A percentile compares a stretch with the other conserved stretches of the same genome.
Evolutionary conservation across 306 rosid genomes (phyloP).

Genomic region (Comarum palustre): DNA sequence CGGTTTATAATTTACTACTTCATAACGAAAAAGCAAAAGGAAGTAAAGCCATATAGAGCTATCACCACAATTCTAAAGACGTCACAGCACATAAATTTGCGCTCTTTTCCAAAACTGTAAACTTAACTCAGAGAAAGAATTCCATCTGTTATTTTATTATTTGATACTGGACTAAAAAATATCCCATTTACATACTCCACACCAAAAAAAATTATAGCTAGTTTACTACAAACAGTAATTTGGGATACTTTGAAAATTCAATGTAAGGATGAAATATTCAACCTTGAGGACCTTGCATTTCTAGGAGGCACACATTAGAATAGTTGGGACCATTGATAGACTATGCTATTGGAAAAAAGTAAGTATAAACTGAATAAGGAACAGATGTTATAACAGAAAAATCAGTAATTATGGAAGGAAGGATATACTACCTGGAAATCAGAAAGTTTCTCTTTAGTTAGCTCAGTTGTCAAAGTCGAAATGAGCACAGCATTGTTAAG

Average conservation of each 20-base stretch:
- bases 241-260: neutral
- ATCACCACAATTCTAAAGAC: neutral
- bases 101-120: neutral
- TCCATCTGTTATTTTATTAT: neutral
- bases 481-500: conserved; percentile 25
- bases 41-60: neutral
- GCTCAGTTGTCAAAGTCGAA: conserved; percentile 11
- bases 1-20: neutral
- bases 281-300: no score
- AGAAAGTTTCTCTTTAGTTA: conserved; percentile 22
- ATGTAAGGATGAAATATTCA: neutral
- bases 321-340: no score
- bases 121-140: neutral
- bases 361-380: no score
- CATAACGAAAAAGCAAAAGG: neutral
- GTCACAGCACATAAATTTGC: neutral
- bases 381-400: neutral
- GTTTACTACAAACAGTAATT: neutral
- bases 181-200: neutral
- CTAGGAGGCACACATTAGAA: no score
- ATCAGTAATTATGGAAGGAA: neutral
- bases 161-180: neutral
- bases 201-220: neutral
- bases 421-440: conserved; percentile 21
- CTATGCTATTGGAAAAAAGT: no score